Conservation (phyloP, 2,329 filamentous ascomycete species). For the Alternaria angustiovoidea region DNA sequence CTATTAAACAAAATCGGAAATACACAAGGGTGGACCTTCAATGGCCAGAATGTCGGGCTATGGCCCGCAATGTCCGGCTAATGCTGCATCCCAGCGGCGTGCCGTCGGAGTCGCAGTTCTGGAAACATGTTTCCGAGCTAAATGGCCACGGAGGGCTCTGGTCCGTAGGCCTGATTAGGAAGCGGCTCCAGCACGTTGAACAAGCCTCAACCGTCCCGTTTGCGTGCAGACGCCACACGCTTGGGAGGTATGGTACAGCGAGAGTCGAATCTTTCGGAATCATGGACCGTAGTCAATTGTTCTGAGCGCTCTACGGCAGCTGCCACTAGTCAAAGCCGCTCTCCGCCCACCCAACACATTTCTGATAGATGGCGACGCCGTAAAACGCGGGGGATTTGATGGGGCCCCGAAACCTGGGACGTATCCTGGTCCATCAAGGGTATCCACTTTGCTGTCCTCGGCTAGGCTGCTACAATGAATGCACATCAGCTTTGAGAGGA, state of each 20-base stretch:
- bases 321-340: neutral
- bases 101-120: constrained; percentile 19
- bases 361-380: constrained; percentile 8
- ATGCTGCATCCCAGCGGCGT: constrained; percentile 14
- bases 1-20: constrained; percentile 24
- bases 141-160: constrained; percentile 7
- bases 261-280: neutral
- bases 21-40: constrained; percentile 1
- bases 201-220: constrained; percentile 12
- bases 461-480: constrained; percentile 12
- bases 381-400: constrained; percentile 14
- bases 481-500: neutral
- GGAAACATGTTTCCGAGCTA: constrained; percentile 14
- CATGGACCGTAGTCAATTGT: neutral
- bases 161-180: constrained; percentile 12
- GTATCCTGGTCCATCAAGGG: constrained; percentile 11
- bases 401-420: constrained; percentile 9
- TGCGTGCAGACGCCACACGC: constrained; percentile 4
- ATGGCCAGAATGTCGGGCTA: constrained; percentile 9
- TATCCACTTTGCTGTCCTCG: constrained; percentile 7
- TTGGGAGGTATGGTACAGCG: neutral
- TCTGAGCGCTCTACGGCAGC: neutral
- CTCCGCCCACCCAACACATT: neutral
- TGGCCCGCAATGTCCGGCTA: constrained; percentile 27
- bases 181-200: constrained; percentile 10